Base-by-base conservation (phyloP, 495 filamentous ascomycete genomes). In the Hyphodiscus hymeniophilus region DNA sequence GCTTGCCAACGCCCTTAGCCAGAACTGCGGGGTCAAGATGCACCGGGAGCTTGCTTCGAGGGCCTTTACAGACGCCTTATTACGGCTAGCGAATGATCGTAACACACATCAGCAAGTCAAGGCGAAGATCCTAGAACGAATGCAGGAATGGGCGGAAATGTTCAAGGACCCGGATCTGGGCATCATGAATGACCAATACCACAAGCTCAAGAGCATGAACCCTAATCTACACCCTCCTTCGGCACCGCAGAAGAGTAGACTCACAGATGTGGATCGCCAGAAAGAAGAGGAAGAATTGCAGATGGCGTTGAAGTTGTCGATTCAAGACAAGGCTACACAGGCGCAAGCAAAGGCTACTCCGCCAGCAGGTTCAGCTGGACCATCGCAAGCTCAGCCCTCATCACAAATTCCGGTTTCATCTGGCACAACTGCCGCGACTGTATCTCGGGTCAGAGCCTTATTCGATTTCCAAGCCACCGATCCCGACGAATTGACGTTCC, bases 221-320 rank as follows among this genome's bases (percentile, higher is more conserved):
- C 92, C 92, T 11, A 94, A 87, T 44, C 66, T 98, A 17, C 87
- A 94, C 45, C 84, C 94, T 11, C 92, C 92, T 0, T 92, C 88
- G 31, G 92, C 92, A 55, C 92, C 92, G 3, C 82, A 80, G 46
- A 98, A 98, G 71, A 81, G 80, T 34, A 79, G 87, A 58, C 91
- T 98, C 43, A 95, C 91, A 32, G 84, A 91, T 23, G 38, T 83
- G 34, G 92, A 98, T 66, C 79, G 94, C 42, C 84, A 88, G 66
- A 96, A 94, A 64, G 92, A 98, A 59, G 92, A 98, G 51, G 94
- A 97, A 42, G 92, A 98, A 65, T 67, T 98, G 16, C 94, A 97
- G 63, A 95, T 95, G 84, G 92, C 92, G 8, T 71, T 98, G 13
- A 89, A 82, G 40, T 74, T 97, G 43, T 94, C 87, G 17, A 79